These are phyloP conservation scores for Citrus sinensis DNA, from an alignment of 345 rosid species.

Conservation along the genomic window DVS_A1.0 CM039162.1:12056001-12056500, in stretches of 20 bases:
- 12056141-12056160: neutral
- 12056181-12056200: no score
- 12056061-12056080: neutral
- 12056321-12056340: conserved; percentile 95
- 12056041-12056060: neutral
- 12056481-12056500: neutral
- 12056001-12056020: neutral
- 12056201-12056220: neutral
- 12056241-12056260: conserved; percentile 2
- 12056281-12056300: conserved; percentile 81
- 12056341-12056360: conserved; percentile 97
- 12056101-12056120: neutral
- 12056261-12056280: conserved; percentile 82
- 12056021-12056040: neutral
- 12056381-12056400: conserved; percentile 90
- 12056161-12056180: neutral
- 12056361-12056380: conserved; percentile 98
- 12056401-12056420: conserved; percentile 14
- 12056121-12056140: no score
- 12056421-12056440: neutral
- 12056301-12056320: conserved; percentile 86
- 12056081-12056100: neutral
- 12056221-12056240: neutral
- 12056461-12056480: neutral
- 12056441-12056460: neutral